Percentiles rank a stretch among this genome's conserved stretches.
These are phyloP conservation scores for Pichia occidentalis DNA, from an alignment of 805 yeast species.

Conservation along the genomic window DNA sequence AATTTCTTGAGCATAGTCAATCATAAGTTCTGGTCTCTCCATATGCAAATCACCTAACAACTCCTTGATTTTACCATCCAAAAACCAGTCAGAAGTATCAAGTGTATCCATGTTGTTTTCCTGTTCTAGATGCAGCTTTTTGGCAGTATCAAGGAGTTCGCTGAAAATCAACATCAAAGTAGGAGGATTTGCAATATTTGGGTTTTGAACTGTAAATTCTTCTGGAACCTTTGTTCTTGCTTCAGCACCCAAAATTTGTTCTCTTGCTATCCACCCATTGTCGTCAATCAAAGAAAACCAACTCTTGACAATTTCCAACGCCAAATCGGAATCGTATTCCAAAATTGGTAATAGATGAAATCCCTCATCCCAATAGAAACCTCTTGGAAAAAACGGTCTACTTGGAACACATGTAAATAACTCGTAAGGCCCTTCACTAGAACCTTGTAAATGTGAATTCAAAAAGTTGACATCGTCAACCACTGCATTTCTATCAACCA, in stretches of 20 bases:
- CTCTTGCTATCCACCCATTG: conserved; percentile 96
- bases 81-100: too few species aligned
- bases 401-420: conserved; percentile 85
- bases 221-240: conserved; percentile 82
- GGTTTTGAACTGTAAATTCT: conserved; percentile 79
- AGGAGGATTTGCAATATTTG: conserved; percentile 92
- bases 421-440: conserved; percentile 69
- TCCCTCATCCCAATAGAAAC: conserved; percentile 98
- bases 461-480: conserved; percentile 67
- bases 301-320: conserved; percentile 69
- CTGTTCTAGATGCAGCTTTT: conserved; percentile 7
- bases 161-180: conserved; percentile 73
- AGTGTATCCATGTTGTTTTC: too few species aligned
- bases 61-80: too few species aligned
- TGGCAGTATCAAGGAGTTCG: conserved; percentile 39
- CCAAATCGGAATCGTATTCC: conserved; percentile 78
- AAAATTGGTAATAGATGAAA: conserved; percentile 81
- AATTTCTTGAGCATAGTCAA: conserved; percentile 51
- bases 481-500: conserved; percentile 67
- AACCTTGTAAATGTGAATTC: conserved; percentile 41
- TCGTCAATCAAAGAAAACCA: conserved; percentile 87
- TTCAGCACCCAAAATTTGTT: conserved; percentile 87
- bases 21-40: conserved; percentile 50
- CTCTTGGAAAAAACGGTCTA: conserved; percentile 91
- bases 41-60: conserved; percentile 48